A percentile compares a stretch with the other conserved stretches of the same genome.
Evolutionary conservation across 2,329 filamentous ascomycete species (phyloP).

Genomic region (Berkeleyomyces basicola): DNA sequence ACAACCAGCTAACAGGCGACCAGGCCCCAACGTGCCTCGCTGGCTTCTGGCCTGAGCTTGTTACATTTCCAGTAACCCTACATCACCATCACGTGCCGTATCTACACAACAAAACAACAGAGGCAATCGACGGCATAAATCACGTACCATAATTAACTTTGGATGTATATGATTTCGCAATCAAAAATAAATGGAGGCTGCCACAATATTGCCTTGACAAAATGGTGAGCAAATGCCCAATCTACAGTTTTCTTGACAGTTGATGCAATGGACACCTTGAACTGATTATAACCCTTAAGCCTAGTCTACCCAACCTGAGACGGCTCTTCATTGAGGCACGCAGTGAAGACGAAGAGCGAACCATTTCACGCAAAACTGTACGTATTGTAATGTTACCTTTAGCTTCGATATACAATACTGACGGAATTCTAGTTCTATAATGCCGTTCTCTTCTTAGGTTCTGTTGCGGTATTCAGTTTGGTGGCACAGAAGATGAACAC

Average conservation of each 20-base stretch:
- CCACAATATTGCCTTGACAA: background rate
- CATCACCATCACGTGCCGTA: background rate
- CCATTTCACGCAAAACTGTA: conserved; percentile 85
- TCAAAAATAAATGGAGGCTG: background rate
- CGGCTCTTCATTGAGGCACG: conserved; percentile 90
- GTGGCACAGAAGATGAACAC: conserved; percentile 73
- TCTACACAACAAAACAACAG: background rate
- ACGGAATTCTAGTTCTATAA: conserved; percentile 71
- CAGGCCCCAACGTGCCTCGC: conserved; percentile 5
- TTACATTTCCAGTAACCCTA: background rate
- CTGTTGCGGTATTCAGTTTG: conserved; percentile 84
- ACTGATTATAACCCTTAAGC: conserved; percentile 27
- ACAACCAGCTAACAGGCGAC: background rate
- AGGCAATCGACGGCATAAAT: background rate
- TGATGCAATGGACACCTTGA: background rate
- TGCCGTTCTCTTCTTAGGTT: conserved; percentile 88
- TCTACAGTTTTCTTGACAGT: background rate
- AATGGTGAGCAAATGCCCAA: conserved; percentile 3
- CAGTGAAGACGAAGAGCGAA: conserved; percentile 83
- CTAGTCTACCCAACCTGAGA: conserved; percentile 82
- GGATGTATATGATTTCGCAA: background rate
- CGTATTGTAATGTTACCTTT: conserved; percentile 21
- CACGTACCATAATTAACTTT: too few species aligned
- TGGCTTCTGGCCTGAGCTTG: conserved; percentile 10
- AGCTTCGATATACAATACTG: background rate